These are phyloP conservation scores for Globisporangium heterothallicum DNA, from an alignment of 352 stramenopile species.

Conservation along the genomic window DNA sequence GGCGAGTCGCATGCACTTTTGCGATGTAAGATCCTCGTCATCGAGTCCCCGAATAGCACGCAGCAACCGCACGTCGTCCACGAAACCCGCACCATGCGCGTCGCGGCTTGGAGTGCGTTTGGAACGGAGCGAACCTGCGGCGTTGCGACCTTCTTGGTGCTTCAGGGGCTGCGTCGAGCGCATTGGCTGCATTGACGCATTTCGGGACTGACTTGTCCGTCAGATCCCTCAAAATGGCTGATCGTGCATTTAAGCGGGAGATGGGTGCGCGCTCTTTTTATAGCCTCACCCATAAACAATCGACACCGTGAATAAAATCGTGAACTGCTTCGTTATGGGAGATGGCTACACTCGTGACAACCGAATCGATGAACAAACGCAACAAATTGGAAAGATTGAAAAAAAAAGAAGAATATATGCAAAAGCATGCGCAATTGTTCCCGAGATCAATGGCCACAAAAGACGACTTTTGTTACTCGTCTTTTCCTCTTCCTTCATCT, in stretches of 20 bases:
- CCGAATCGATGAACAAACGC: too few relatives aligned
- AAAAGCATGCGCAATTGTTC: too few relatives aligned
- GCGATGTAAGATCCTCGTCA: not conserved
- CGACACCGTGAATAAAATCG: not conserved
- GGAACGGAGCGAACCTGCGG: too few relatives aligned
- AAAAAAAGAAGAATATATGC: too few relatives aligned
- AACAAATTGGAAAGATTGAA: too few relatives aligned
- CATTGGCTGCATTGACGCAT: not conserved
- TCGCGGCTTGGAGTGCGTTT: not conserved
- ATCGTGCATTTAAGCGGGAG: slow-evolving; percentile 1
- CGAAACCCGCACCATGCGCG: not conserved
- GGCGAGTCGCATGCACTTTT: not conserved
- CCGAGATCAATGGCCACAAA: too few relatives aligned
- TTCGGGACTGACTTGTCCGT: not conserved
- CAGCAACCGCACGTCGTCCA: slow-evolving; percentile 29
- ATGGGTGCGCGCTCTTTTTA: not conserved
- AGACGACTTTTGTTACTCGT: too few relatives aligned
- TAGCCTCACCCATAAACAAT: not conserved
- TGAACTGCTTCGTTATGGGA: not conserved
- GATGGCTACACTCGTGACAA: too few relatives aligned
- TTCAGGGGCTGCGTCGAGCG: slow-evolving; percentile 1
- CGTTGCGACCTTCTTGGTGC: not conserved
- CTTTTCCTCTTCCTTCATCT: too few relatives aligned
- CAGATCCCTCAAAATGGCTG: not conserved
- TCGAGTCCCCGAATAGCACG: slow-evolving; percentile 43